phyloP scores from a whole-genome alignment of 352 stramenopile genomes.

The Phytophthora macrochlamydospora region DNA sequence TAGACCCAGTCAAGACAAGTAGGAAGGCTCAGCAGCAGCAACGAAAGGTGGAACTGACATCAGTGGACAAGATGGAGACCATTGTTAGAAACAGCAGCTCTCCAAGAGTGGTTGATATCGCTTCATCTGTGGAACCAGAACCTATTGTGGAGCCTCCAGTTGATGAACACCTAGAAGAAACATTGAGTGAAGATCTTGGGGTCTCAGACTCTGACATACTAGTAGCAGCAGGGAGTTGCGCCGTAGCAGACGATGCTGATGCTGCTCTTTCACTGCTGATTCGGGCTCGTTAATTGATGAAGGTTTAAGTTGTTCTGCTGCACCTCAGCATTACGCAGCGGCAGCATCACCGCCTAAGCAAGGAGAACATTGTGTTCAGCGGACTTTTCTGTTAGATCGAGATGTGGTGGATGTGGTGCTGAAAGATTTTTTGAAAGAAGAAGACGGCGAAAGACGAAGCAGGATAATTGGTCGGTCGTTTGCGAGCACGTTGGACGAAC shows the following conservation, averaged over 20 bases:
- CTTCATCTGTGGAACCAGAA: no score
- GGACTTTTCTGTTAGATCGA: slow-evolving; percentile 28
- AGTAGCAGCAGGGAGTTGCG: no score
- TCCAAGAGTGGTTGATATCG: neutral
- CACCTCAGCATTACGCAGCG: neutral
- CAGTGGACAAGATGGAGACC: neutral
- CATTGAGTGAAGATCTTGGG: no score
- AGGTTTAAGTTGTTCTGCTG: neutral
- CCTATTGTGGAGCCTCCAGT: no score
- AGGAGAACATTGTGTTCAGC: neutral
- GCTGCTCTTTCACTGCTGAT: no score
- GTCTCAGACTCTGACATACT: no score
- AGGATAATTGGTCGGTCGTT: slow-evolving; percentile 1
- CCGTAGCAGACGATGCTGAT: no score
- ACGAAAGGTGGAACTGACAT: neutral
- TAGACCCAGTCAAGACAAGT: slow-evolving; percentile 2
- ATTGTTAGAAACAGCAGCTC: neutral
- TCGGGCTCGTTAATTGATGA: no score
- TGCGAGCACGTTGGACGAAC: slow-evolving; percentile 23
- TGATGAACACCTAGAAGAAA: no score
- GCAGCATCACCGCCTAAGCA: neutral
- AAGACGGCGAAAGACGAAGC: slow-evolving; percentile 5
- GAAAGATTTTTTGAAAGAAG: slow-evolving; percentile 11
- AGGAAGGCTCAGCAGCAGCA: neutral
- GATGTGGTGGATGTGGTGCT: slow-evolving; percentile 25